These are phyloP conservation scores for Penicillium pancosmium DNA, from an alignment of 495 filamentous ascomycete species.

Conservation along the genomic window DNA sequence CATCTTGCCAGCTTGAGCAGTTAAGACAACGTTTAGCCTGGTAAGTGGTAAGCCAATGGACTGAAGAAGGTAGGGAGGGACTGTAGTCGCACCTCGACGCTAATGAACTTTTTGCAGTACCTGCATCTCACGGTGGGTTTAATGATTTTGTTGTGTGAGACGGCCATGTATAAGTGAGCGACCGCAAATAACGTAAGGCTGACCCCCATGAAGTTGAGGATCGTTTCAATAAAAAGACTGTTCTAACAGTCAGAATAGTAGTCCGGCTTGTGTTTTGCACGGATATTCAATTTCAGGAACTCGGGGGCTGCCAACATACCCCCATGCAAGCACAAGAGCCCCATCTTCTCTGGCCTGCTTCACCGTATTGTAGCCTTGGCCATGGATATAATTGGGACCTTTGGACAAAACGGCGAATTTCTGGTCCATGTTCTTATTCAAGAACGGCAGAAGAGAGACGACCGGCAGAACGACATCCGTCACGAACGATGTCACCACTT, in stretches of 20 bases:
- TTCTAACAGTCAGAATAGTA: neutral
- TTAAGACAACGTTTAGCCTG: slow-evolving; percentile 68
- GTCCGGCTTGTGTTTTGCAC: neutral
- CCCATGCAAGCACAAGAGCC: slow-evolving; percentile 71
- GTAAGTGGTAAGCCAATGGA: neutral
- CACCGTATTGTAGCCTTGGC: slow-evolving; percentile 67
- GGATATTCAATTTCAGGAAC: too few species aligned
- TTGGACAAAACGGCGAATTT: slow-evolving; percentile 69
- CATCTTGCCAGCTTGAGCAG: slow-evolving; percentile 78
- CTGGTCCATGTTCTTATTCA: slow-evolving; percentile 72
- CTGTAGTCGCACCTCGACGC: slow-evolving; percentile 58
- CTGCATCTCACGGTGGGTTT: slow-evolving; percentile 70
- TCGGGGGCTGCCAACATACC: slow-evolving; percentile 42
- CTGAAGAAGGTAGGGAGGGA: neutral
- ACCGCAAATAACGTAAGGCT: slow-evolving; percentile 66
- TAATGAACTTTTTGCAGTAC: slow-evolving; percentile 71
- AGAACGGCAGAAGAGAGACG: slow-evolving; percentile 66
- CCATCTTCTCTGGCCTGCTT: slow-evolving; percentile 69
- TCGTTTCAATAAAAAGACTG: slow-evolving; percentile 66
- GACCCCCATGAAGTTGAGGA: slow-evolving; percentile 67
- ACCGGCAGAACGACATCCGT: slow-evolving; percentile 70
- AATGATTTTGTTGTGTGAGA: slow-evolving; percentile 67
- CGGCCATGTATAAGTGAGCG: slow-evolving; percentile 64
- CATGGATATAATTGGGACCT: slow-evolving; percentile 52
- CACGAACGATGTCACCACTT: slow-evolving; percentile 72